Conservation (phyloP, 768 basidiomycete species). For the Termitomyces sp. region DNA sequence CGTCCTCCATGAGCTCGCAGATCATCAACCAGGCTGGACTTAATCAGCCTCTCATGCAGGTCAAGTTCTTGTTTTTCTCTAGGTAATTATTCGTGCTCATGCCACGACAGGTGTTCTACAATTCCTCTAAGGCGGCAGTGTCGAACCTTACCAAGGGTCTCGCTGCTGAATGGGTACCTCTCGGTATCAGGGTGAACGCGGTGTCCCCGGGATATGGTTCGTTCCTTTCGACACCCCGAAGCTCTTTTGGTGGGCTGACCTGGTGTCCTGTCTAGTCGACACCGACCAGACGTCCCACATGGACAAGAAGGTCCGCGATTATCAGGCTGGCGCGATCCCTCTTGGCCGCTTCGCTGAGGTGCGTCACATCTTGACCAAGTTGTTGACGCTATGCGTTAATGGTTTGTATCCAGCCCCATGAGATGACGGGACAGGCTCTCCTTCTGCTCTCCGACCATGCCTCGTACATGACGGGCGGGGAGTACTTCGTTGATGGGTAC, state of each 20-base stretch:
- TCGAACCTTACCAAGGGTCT: constrained; percentile 55
- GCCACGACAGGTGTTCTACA: constrained; percentile 44
- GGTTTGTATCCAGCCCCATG: constrained; percentile 40
- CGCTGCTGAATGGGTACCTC: constrained; percentile 60
- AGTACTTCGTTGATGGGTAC: constrained; percentile 57
- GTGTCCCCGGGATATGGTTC: constrained; percentile 61
- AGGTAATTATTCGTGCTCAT: not conserved
- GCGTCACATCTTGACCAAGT: not conserved
- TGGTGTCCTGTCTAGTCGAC: constrained; percentile 34
- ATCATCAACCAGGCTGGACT: constrained; percentile 54
- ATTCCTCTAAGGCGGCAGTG: constrained; percentile 69
- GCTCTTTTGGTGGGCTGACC: not conserved
- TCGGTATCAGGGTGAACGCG: constrained; percentile 56
- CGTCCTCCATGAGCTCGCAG: constrained; percentile 64
- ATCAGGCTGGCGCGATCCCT: constrained; percentile 50
- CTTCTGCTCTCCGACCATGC: constrained; percentile 51
- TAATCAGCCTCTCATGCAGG: constrained; percentile 53
- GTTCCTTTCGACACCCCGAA: constrained; percentile 14
- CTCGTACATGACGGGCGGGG: constrained; percentile 58
- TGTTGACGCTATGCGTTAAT: not conserved
- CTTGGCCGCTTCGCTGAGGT: constrained; percentile 59
- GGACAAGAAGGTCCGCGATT: constrained; percentile 47
- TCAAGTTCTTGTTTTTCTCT: constrained; percentile 10
- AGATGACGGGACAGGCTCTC: constrained; percentile 55
- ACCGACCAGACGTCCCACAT: constrained; percentile 59